These are phyloP conservation scores for Ceratobasidium sp. DNA, from an alignment of 1,284 basidiomycete genomes.

Conservation along the genomic window DNA sequence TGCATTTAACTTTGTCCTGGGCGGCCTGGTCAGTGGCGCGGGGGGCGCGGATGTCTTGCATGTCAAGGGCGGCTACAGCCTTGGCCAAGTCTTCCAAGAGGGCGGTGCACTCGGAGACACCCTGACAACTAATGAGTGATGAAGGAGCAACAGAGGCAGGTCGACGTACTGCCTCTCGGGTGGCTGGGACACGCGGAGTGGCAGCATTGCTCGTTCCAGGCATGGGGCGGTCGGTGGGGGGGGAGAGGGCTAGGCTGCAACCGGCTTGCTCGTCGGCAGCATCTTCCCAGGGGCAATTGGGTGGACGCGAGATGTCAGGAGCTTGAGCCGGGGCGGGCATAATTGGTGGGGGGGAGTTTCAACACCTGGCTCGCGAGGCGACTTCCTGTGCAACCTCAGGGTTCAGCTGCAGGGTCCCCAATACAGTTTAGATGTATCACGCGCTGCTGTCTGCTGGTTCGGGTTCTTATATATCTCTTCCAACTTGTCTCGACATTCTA, in stretches of 20 bases:
- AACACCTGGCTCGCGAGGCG: no score
- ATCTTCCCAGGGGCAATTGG: conserved; percentile 41
- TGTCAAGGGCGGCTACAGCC: conserved; percentile 27
- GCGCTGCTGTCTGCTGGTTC: no score
- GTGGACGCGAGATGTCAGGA: not conserved
- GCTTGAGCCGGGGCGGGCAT: not conserved
- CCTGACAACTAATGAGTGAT: conserved; percentile 9
- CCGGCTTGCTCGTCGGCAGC: not conserved
- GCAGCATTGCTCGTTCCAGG: not conserved
- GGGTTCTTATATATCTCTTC: no score
- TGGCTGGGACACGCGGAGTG: not conserved
- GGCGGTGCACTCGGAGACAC: conserved; percentile 5
- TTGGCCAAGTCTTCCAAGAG: conserved; percentile 20
- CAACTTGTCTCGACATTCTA: no score
- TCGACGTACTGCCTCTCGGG: conserved; percentile 35
- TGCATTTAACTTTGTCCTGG: conserved; percentile 46
- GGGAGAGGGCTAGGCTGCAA: conserved; percentile 6
- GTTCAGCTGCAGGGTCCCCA: no score
- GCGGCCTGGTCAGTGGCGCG: not conserved
- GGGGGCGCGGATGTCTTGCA: conserved; percentile 43
- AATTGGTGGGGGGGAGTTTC: no score
- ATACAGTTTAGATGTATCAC: no score
- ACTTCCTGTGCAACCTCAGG: no score
- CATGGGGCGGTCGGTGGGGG: conserved; percentile 25
- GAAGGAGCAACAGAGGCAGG: not conserved